These are phyloP conservation scores for Phaeophleospora eucalypticola DNA, from an alignment of 2,329 filamentous ascomycete species.

Conservation along the genomic window DNA sequence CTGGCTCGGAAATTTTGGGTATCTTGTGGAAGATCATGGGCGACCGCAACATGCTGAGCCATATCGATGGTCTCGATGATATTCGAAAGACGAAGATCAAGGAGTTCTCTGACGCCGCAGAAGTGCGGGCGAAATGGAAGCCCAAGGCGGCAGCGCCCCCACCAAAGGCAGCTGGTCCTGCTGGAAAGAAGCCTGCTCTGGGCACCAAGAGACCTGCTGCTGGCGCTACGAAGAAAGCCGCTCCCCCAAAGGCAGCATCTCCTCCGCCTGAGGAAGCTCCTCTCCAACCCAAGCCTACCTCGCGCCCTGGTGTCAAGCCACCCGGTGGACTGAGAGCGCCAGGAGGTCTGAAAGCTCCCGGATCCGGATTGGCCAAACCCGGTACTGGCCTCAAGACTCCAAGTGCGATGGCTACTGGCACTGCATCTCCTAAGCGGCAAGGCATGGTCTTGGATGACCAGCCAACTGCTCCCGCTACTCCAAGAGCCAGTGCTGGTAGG, in stretches of 20 bases:
- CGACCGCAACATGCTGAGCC: conserved; percentile 88
- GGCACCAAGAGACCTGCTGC: conserved; percentile 42
- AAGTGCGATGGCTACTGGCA: conserved; percentile 12
- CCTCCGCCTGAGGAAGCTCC: conserved; percentile 47
- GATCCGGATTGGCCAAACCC: conserved; percentile 41
- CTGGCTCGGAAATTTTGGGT: conserved; percentile 86
- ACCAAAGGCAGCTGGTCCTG: conserved; percentile 51
- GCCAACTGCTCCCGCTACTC: conserved; percentile 33
- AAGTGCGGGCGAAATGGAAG: conserved; percentile 87
- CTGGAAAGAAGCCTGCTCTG: conserved; percentile 50
- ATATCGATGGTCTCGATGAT: conserved; percentile 88
- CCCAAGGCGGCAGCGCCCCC: conserved; percentile 70
- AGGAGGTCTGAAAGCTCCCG: conserved; percentile 34
- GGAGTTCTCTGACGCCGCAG: conserved; percentile 77
- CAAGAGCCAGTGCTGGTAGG: conserved; percentile 47
- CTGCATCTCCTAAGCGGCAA: conserved; percentile 30
- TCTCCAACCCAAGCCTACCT: conserved; percentile 56
- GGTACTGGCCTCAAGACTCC: conserved; percentile 36
- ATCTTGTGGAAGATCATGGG: conserved; percentile 99
- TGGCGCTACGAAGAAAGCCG: conserved; percentile 45
- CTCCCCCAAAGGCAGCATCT: conserved; percentile 37
- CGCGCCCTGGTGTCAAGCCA: conserved; percentile 47
- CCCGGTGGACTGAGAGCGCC: conserved; percentile 25
- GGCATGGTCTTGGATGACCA: conserved; percentile 26
- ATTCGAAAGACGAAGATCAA: conserved; percentile 95